Evolutionary conservation across 148 eudicot genomes (phyloP).

Genomic region (Rhododendron molle): DNA sequence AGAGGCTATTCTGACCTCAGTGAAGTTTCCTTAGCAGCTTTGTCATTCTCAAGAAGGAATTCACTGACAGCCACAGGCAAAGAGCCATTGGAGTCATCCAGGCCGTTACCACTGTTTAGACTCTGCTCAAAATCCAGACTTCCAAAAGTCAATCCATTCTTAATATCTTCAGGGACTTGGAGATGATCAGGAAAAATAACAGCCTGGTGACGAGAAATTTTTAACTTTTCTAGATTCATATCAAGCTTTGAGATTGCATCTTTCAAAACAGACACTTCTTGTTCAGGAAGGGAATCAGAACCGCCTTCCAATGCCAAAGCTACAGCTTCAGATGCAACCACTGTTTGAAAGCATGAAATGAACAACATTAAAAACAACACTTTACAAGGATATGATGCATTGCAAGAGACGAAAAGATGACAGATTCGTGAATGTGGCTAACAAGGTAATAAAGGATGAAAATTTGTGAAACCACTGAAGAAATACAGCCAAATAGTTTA

Average conservation of each 20-base stretch:
- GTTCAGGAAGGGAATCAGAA: constrained; percentile 6
- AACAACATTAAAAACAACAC: not conserved
- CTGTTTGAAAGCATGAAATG: constrained; percentile 11
- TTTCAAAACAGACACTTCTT: constrained; percentile 30
- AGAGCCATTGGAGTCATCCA: constrained; percentile 19
- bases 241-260: constrained; percentile 39
- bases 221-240: constrained; percentile 38
- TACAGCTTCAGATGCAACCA: constrained; percentile 14
- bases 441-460: not conserved
- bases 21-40: constrained; percentile 25
- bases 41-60: constrained; percentile 17
- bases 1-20: constrained; percentile 31
- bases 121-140: constrained; percentile 42
- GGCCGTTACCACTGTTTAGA: not conserved
- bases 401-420: not conserved
- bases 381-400: not conserved
- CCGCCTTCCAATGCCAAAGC: constrained; percentile 10
- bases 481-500: not conserved
- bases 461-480: not conserved
- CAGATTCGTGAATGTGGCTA: not conserved
- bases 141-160: constrained; percentile 59
- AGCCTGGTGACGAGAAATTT: constrained; percentile 35
- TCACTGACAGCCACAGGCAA: constrained; percentile 20
- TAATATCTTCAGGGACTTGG: constrained; percentile 65
- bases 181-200: constrained; percentile 70